phyloP scores from a whole-genome alignment of 23 red algal species.

The Gracilaria gracilis region DNA sequence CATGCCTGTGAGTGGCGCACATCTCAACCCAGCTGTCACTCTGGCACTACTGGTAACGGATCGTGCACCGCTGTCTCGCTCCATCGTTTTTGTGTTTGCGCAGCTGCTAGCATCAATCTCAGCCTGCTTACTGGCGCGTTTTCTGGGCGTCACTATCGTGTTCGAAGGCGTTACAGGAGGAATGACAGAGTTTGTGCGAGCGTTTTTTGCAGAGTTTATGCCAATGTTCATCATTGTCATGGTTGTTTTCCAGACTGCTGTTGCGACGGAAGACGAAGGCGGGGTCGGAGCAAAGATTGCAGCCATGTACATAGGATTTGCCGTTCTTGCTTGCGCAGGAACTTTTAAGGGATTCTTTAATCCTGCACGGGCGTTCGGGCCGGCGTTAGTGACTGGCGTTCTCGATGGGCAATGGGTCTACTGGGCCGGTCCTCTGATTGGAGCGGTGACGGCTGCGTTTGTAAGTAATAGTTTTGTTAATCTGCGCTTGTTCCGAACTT shows the following conservation, averaged over 20 bases:
- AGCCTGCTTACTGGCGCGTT: slow-evolving; percentile 44
- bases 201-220: slow-evolving; percentile 66
- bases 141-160: slow-evolving; percentile 29
- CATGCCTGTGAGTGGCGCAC: slow-evolving; percentile 70
- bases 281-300: slow-evolving; percentile 61
- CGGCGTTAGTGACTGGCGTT: slow-evolving; percentile 32
- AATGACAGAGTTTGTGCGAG: slow-evolving; percentile 27
- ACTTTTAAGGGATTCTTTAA: slow-evolving; percentile 65
- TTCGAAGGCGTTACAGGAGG: slow-evolving; percentile 42
- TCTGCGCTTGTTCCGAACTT: background rate
- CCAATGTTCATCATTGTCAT: slow-evolving; percentile 73
- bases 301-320: slow-evolving; percentile 66
- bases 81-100: slow-evolving; percentile 36
- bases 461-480: slow-evolving; percentile 31
- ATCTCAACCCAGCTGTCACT: slow-evolving; percentile 70
- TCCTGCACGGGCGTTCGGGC: slow-evolving; percentile 68
- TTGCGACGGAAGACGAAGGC: slow-evolving; percentile 59
- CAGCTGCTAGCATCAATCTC: slow-evolving; percentile 58
- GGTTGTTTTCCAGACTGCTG: slow-evolving; percentile 64
- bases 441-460: slow-evolving; percentile 37
- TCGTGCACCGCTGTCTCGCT: slow-evolving; percentile 36
- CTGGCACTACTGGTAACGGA: slow-evolving; percentile 51
- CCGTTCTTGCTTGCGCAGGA: slow-evolving; percentile 49
- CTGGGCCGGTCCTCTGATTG: slow-evolving; percentile 54
- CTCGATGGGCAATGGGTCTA: slow-evolving; percentile 56